Evolutionary conservation across 1,284 basidiomycete species (phyloP), one percentile per base, ranked within the genome.

Genomic region (Neolentinus lepideus): DNA sequence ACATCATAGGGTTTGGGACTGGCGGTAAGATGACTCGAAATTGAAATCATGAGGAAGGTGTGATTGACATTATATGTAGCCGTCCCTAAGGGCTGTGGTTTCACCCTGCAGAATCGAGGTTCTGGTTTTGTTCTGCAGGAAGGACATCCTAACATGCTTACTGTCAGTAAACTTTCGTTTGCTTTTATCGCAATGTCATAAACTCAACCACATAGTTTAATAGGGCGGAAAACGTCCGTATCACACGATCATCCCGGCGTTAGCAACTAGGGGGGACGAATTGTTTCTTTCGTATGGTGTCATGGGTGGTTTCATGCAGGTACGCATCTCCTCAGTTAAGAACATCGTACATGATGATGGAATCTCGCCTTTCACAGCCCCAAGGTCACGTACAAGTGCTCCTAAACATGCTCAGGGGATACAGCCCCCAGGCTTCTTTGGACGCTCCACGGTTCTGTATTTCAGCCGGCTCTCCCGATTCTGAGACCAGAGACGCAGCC

Each of bases 401-500:
- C n/a, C 71, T 98, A 50, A 96, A 94, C 67, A 81, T 95, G 56
- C 79, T 98, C 14, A 83, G 93, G 52, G 94, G 94, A 1, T 90
- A 86, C 68, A 87, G 84, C 2, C 81, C 84, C 0, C 94, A 97
- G 71, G 81, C 89, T 4, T 85, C 92, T 6, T 78, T 97, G 38
- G 96, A 98, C 71, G 90, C 94, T 0, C 94, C 94, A 2, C 83
- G 94, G n/a, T 96, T 98, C 75, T 97, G 94, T 69, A 95, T 98
- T 58, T 92, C 92, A 21, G 81, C 92, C 2, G 91, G 90, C 21
- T 80, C 80, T 61, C 88, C 90, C 0, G 86, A 90, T 58, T 72
- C 81, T 1, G 77, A 80, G 55, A 74, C 75, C 45, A 69, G 70
- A 35, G 71, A 71, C 24, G 69, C 69, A 22, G 78, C 75, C 3